Base-by-base conservation (phyloP, 2,329 filamentous ascomycete genomes). In the Graphiopsis chlorocephala region DNA sequence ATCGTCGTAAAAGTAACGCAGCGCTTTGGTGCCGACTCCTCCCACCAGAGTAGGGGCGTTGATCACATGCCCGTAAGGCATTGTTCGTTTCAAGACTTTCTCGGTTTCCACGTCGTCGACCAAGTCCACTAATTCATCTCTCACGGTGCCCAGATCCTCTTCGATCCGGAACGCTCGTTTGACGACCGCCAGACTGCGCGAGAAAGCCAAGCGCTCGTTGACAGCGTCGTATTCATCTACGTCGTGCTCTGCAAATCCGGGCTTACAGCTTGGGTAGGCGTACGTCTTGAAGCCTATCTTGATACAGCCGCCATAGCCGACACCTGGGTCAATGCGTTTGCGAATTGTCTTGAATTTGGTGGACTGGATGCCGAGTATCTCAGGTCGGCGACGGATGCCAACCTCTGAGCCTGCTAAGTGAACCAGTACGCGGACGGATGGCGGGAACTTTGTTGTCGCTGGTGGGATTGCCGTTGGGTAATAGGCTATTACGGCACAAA, bases 201-300 rank as follows among this genome's bases (percentile, higher is more conserved):
- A 86, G 84, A 88, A 92, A 0, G 90, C 89, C 23, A 92, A 72
- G n/a, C 84, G 83, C 1, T 88, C 85, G 0, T 84, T 84, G 3
- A 90, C 79, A 11, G 83, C 80, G 68, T 92, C 84, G 70, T 87
- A 92, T 68, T 89, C 85, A 2, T 90, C 87, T 33, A 90, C 74
- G 64, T 91, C 86, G 23, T 84, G 82, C 75, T 93, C 90, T 0
- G 90, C 90, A 67, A 93, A 93, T 0, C 90, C 90, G 0, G 86
- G 78, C 59, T 86, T 78, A 0, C 77, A 85, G 66, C 82, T 79
- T 12, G 82, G 80, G 68, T 89, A 89, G 0, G 81, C 81, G 71
- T 83, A 87, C 4, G 81, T 77, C 48, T 77, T 77, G 65, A 81
- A 79, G 56, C 76, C 73, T n/a, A 81, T 75, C 63, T 78, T 77